phyloP scores from a whole-genome alignment of 2,329 filamentous ascomycete genomes.

The Verticillium alfalfae region DNA sequence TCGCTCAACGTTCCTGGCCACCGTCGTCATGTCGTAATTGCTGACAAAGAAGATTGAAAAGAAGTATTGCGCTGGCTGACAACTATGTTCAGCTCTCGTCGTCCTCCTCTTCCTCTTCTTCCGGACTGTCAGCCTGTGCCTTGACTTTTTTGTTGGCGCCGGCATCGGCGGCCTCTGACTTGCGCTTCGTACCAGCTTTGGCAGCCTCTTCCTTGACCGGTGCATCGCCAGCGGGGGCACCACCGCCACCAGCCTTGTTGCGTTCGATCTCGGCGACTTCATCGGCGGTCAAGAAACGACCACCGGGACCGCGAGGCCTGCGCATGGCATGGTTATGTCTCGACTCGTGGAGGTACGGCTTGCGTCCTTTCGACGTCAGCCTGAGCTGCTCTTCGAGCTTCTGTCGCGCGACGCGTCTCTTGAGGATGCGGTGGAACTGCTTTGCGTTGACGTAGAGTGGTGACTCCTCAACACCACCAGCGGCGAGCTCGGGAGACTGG shows the following conservation, averaged over 20 bases:
- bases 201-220: slow-evolving; percentile 7
- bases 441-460: slow-evolving; percentile 98
- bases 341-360: slow-evolving; percentile 95
- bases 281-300: slow-evolving; percentile 91
- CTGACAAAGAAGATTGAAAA: slow-evolving; percentile 20
- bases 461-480: slow-evolving; percentile 74
- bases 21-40: slow-evolving; percentile 30
- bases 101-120: slow-evolving; percentile 36
- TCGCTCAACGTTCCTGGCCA: slow-evolving; percentile 4
- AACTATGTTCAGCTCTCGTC: slow-evolving; percentile 29
- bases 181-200: slow-evolving; percentile 51
- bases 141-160: slow-evolving; percentile 53
- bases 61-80: neutral
- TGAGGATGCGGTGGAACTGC: slow-evolving; percentile 95
- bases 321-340: slow-evolving; percentile 98
- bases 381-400: slow-evolving; percentile 88
- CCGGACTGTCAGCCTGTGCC: slow-evolving; percentile 31
- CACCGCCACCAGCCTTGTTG: slow-evolving; percentile 35
- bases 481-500: slow-evolving; percentile 74
- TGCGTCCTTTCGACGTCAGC: slow-evolving; percentile 89
- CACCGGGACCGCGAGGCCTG: slow-evolving; percentile 85
- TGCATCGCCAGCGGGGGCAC: slow-evolving; percentile 14
- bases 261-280: slow-evolving; percentile 89
- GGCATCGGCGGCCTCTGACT: slow-evolving; percentile 45
- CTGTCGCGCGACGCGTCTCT: slow-evolving; percentile 87